These are phyloP conservation scores for Rhodotorula sp. DNA, from an alignment of 1,284 basidiomycete species.

Conservation along the genomic window DNA sequence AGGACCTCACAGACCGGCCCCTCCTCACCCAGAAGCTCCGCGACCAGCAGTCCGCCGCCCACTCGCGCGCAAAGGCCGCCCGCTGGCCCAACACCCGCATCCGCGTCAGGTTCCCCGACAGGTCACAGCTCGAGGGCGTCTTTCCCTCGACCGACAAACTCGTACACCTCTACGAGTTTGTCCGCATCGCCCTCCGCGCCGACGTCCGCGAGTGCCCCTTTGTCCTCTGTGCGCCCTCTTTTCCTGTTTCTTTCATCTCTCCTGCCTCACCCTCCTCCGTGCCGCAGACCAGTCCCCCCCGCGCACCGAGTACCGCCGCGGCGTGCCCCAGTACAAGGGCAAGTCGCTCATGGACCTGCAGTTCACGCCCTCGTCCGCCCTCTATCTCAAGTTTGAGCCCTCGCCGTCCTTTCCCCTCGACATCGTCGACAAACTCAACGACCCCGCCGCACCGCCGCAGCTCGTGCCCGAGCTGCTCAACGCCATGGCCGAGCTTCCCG, in stretches of 20 bases:
- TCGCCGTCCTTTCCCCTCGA: not conserved
- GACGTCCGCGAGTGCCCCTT: constrained; percentile 74
- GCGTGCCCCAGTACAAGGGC: constrained; percentile 68
- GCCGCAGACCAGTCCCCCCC: constrained; percentile 74
- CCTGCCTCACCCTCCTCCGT: not conserved
- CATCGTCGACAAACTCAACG: constrained; percentile 9
- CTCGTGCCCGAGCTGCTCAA: constrained; percentile 62
- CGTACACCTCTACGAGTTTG: constrained; percentile 75
- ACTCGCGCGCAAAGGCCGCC: constrained; percentile 59
- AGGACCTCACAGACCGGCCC: constrained; percentile 72
- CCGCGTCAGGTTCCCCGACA: constrained; percentile 75
- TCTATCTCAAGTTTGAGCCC: constrained; percentile 66
- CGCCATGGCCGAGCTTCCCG: constrained; percentile 65
- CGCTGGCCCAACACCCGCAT: constrained; percentile 81
- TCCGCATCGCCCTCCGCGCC: constrained; percentile 68
- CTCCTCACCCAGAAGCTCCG: constrained; percentile 68
- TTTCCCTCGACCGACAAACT: constrained; percentile 78
- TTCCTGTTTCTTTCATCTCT: constrained; percentile 2
- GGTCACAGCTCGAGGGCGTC: constrained; percentile 74
- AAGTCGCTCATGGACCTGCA: constrained; percentile 69
- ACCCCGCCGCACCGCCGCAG: constrained; percentile 58
- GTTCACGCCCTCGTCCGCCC: constrained; percentile 74
- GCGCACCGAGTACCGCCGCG: constrained; percentile 74
- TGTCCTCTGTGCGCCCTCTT: constrained; percentile 66
- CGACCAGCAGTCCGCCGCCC: constrained; percentile 60